Conservation (phyloP, 2,329 filamentous ascomycete genomes). For the Xylariaceae sp. region DNA sequence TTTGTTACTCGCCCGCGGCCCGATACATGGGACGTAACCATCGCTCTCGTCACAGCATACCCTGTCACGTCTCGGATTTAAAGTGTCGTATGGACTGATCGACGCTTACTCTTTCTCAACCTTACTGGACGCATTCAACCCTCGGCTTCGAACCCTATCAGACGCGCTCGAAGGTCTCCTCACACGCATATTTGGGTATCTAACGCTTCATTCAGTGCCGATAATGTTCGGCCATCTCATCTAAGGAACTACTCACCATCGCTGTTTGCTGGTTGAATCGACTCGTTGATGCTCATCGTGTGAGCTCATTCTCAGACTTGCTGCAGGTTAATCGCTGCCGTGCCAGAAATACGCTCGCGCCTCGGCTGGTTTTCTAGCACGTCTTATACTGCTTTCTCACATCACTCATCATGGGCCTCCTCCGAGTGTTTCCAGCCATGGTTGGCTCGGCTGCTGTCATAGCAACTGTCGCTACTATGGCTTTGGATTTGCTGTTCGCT, state of each 20-base stretch:
- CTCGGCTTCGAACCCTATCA: conserved; percentile 10
- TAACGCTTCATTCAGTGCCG: neutral
- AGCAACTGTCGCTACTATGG: conserved; percentile 37
- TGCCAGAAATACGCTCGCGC: neutral
- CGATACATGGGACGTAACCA: conserved; percentile 12
- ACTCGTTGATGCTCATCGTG: neutral
- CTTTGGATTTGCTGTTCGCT: conserved; percentile 39
- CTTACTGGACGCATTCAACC: conserved; percentile 10
- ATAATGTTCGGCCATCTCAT: neutral
- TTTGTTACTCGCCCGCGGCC: conserved; percentile 8
- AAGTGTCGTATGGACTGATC: conserved; percentile 7
- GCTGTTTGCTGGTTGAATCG: neutral
- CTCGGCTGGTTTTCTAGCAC: neutral
- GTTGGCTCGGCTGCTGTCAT: conserved; percentile 36
- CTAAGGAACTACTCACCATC: neutral
- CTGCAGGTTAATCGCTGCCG: neutral
- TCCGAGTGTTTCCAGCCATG: conserved; percentile 32
- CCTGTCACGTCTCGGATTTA: conserved; percentile 5
- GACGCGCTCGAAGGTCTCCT: conserved; percentile 5
- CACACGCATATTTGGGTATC: neutral
- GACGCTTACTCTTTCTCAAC: neutral
- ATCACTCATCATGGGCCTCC: conserved; percentile 32
- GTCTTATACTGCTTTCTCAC: conserved; percentile 1
- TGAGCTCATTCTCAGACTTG: neutral
- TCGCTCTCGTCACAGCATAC: conserved; percentile 7